Conservation (phyloP, 352 stramenopile species). For the Globisporangium irregulare region DNA sequence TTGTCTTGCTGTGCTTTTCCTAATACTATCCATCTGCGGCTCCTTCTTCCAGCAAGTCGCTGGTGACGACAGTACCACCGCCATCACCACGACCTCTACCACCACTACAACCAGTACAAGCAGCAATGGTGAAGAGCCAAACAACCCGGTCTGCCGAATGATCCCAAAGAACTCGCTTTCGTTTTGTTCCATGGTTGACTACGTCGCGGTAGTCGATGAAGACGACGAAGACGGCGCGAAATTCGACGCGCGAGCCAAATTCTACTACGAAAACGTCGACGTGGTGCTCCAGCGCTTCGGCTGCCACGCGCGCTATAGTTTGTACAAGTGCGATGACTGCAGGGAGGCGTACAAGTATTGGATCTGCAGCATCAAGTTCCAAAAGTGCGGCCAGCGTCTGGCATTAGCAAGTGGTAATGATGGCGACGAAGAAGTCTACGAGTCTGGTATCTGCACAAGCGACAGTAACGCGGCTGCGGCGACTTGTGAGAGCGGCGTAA, state of each 20-base stretch:
- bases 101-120: not conserved
- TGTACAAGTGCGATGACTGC: slow-evolving; percentile 82
- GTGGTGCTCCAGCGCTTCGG: slow-evolving; percentile 80
- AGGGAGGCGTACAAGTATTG: slow-evolving; percentile 89
- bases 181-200: slow-evolving; percentile 86
- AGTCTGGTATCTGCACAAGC: not conserved
- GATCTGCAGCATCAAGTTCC: slow-evolving; percentile 85
- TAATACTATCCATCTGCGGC: not conserved
- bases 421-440: not conserved
- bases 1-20: not conserved
- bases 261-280: slow-evolving; percentile 82
- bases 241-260: slow-evolving; percentile 60
- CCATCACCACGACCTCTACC: not conserved
- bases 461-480: slow-evolving; percentile 13
- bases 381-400: slow-evolving; percentile 47
- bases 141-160: slow-evolving; percentile 36
- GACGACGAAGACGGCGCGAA: slow-evolving; percentile 41
- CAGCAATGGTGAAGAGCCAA: slow-evolving; percentile 37
- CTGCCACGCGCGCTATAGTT: slow-evolving; percentile 73
- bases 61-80: slow-evolving; percentile 12
- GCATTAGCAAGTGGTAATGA: not conserved
- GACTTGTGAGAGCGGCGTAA: slow-evolving; percentile 41
- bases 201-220: slow-evolving; percentile 63
- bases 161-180: slow-evolving; percentile 63
- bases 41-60: not conserved